These are phyloP conservation scores for Seiridium unicorne DNA, from an alignment of 2,329 filamentous ascomycete species.

Conservation along the genomic window DNA sequence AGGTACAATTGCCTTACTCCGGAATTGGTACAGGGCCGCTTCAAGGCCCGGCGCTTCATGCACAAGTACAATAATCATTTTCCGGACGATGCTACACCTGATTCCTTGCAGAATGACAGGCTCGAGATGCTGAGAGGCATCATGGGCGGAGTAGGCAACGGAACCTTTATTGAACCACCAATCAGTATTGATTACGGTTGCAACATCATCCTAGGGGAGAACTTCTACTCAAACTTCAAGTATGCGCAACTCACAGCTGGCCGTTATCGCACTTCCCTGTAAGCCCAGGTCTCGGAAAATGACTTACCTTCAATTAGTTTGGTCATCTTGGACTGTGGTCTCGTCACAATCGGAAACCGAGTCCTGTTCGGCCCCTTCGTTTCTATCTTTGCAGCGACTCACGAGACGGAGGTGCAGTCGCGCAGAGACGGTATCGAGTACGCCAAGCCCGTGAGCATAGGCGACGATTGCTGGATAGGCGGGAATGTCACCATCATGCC, in stretches of 20 bases:
- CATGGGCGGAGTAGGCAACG: slow-evolving; percentile 48
- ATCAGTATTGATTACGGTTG: slow-evolving; percentile 64
- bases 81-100: slow-evolving; percentile 43
- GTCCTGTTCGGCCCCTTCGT: slow-evolving; percentile 73
- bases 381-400: slow-evolving; percentile 67
- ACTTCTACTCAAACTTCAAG: slow-evolving; percentile 65
- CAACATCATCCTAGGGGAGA: slow-evolving; percentile 60
- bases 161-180: slow-evolving; percentile 58
- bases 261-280: not conserved
- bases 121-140: slow-evolving; percentile 47
- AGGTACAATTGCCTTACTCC: slow-evolving; percentile 51
- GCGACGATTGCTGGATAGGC: slow-evolving; percentile 56
- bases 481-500: slow-evolving; percentile 48
- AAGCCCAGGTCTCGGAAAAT: slow-evolving; percentile 9
- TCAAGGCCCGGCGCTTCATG: slow-evolving; percentile 52
- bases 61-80: slow-evolving; percentile 56
- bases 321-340: slow-evolving; percentile 71
- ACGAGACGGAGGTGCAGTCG: slow-evolving; percentile 62
- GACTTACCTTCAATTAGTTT: slow-evolving; percentile 28
- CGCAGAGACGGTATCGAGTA: slow-evolving; percentile 47
- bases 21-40: slow-evolving; percentile 48
- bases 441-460: slow-evolving; percentile 44
- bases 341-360: slow-evolving; percentile 67
- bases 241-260: slow-evolving; percentile 15
- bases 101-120: slow-evolving; percentile 38